These are phyloP conservation scores for Colletotrichum theobromicola DNA, from an alignment of 2,329 filamentous ascomycete genomes.

Conservation along the genomic window DNA sequence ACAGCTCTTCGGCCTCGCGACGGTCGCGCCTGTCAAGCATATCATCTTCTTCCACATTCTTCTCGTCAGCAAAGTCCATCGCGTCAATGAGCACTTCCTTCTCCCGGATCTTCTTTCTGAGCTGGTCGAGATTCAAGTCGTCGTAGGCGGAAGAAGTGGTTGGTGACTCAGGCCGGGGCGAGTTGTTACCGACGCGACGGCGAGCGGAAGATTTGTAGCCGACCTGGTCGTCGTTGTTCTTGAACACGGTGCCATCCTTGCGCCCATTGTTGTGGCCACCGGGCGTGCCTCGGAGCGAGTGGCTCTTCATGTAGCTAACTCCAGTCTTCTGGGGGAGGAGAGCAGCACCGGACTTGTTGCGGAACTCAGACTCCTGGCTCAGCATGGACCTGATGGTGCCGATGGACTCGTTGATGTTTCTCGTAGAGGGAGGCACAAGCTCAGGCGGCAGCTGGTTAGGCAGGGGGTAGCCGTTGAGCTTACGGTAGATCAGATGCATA, in stretches of 20 bases:
- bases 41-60: slow-evolving; percentile 88
- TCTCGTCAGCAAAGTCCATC: slow-evolving; percentile 95
- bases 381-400: slow-evolving; percentile 91
- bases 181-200: slow-evolving; percentile 77
- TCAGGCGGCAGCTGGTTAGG: slow-evolving; percentile 88
- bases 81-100: slow-evolving; percentile 94
- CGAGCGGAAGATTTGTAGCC: slow-evolving; percentile 95
- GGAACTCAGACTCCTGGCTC: slow-evolving; percentile 84
- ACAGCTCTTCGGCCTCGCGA: slow-evolving; percentile 91
- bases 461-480: slow-evolving; percentile 93
- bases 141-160: slow-evolving; percentile 75
- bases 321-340: slow-evolving; percentile 94
- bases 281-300: slow-evolving; percentile 79
- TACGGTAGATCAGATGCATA: slow-evolving; percentile 98
- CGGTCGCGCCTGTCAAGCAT: slow-evolving; percentile 88
- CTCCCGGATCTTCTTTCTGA: slow-evolving; percentile 91
- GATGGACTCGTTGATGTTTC: slow-evolving; percentile 91
- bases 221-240: slow-evolving; percentile 92
- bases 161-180: slow-evolving; percentile 81
- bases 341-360: slow-evolving; percentile 88
- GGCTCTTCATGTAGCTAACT: slow-evolving; percentile 96
- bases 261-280: slow-evolving; percentile 65
- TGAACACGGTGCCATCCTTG: slow-evolving; percentile 96
- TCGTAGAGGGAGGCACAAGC: slow-evolving; percentile 90
- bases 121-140: slow-evolving; percentile 83